These are phyloP conservation scores for Vanderwaltozyma yarrowii DNA, from an alignment of 805 yeast species.

Conservation along the genomic window DNA sequence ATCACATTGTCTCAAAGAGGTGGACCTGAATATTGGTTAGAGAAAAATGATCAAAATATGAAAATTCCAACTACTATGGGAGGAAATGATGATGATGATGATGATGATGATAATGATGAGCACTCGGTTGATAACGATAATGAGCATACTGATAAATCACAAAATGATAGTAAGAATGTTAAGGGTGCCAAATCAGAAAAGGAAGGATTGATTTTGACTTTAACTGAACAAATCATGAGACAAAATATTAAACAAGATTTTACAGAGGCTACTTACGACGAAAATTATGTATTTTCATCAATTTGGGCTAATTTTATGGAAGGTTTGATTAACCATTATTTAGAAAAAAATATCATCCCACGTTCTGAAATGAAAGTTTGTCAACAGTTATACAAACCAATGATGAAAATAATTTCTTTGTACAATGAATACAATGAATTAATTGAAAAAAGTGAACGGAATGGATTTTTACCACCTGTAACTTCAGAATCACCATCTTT, in stretches of 20 bases:
- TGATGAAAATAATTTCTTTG: slow-evolving; percentile 29
- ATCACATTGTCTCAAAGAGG: slow-evolving; percentile 27
- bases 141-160: no score
- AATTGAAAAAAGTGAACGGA: slow-evolving; percentile 28
- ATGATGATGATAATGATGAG: neutral
- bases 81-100: slow-evolving; percentile 1
- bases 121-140: neutral
- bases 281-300: slow-evolving; percentile 28
- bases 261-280: slow-evolving; percentile 23
- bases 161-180: no score
- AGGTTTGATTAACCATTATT: slow-evolving; percentile 29
- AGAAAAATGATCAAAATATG: slow-evolving; percentile 13
- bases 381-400: slow-evolving; percentile 29
- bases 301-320: slow-evolving; percentile 33
- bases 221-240: slow-evolving; percentile 26
- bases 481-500: slow-evolving; percentile 1
- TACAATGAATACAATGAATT: slow-evolving; percentile 29
- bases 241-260: slow-evolving; percentile 27
- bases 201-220: slow-evolving; percentile 16
- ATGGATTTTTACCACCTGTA: slow-evolving; percentile 21
- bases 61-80: no score
- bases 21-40: slow-evolving; percentile 30
- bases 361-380: slow-evolving; percentile 30
- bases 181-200: no score
- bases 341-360: slow-evolving; percentile 28